Evolutionary conservation across 2,329 filamentous ascomycete genomes (phyloP), one percentile per base, ranked within the genome.

Genomic region (Paraphaeosphaeria sporulosa): DNA sequence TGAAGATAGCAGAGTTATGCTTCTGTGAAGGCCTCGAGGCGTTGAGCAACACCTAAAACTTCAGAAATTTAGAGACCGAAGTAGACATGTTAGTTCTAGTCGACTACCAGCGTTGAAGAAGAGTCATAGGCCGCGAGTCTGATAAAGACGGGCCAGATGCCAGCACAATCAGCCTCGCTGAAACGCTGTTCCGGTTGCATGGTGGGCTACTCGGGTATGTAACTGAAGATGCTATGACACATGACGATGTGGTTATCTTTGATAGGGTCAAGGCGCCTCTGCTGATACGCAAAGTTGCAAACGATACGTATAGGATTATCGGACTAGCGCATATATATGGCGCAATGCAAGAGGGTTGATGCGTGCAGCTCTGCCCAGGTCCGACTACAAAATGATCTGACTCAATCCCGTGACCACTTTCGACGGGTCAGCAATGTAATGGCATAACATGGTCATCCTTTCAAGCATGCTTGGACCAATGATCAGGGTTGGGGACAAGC

Each of bases 211-310:
- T 49, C 3, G 54, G 43, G 10, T 57, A 57, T 21, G 44, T 50
- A 10, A 44, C 54, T 21, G 54, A 57, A 49, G 54, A 57, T 36
- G 30, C 54, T 13, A 48, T 23, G 38, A n/a, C 30, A 19, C 19
- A 50, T 4, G 54, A 57, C 32, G 19, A 49, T 21, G 44, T 57
- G 44, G 54, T 57, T 19, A 57, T 57, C 7, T 57, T 49, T 21
- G 8, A 50, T 15, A 44, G 54, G 12, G 54, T 57, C 30, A 57
- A 57, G 9, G 54, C 54, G 4, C 54, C 54, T 4, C 30, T 57
- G 21, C 44, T 57, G 13, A 57, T 57, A 49, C 43, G 54, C 13
- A 49, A 42, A 30, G 25, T 12, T 7, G 40, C 54, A 0, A 30
- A n/a, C 2, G 44, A 57, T 21, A 25, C 54, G 21, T 49, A 57